Percentiles rank a stretch among this genome's conserved stretches.
These are phyloP conservation scores for Henckelia pumila DNA, from an alignment of 257 asterid species.

Conservation along the genomic window DNA sequence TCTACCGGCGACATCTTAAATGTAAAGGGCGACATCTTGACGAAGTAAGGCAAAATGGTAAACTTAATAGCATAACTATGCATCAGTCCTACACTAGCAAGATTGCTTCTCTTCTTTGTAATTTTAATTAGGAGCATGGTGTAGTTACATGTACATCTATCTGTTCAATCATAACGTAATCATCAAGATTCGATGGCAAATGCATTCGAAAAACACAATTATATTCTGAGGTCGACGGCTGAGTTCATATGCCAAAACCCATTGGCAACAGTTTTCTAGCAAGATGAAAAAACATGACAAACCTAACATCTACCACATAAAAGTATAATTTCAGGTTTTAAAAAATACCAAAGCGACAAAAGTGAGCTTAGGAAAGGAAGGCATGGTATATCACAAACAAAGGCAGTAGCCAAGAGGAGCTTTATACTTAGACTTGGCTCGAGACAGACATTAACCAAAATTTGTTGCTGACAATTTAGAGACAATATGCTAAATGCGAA, in stretches of 20 bases:
- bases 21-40: neutral
- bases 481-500: too few species aligned
- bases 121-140: too few species aligned
- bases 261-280: neutral
- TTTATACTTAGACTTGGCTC: neutral
- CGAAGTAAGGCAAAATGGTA: neutral
- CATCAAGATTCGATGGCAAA: neutral
- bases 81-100: neutral
- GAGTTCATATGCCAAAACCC: too few species aligned
- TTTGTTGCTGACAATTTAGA: too few species aligned
- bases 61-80: neutral
- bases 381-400: too few species aligned
- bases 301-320: too few species aligned
- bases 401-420: neutral
- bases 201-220: too few species aligned
- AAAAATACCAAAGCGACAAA: too few species aligned
- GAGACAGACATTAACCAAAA: too few species aligned
- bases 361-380: too few species aligned
- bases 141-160: neutral
- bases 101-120: neutral
- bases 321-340: too few species aligned
- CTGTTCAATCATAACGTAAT: neutral
- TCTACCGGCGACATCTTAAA: neutral
- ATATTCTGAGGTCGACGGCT: too few species aligned
- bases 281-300: neutral